These are phyloP conservation scores for Penicillium malachiteum DNA, from an alignment of 495 filamentous ascomycete species.

Conservation along the genomic window DNA sequence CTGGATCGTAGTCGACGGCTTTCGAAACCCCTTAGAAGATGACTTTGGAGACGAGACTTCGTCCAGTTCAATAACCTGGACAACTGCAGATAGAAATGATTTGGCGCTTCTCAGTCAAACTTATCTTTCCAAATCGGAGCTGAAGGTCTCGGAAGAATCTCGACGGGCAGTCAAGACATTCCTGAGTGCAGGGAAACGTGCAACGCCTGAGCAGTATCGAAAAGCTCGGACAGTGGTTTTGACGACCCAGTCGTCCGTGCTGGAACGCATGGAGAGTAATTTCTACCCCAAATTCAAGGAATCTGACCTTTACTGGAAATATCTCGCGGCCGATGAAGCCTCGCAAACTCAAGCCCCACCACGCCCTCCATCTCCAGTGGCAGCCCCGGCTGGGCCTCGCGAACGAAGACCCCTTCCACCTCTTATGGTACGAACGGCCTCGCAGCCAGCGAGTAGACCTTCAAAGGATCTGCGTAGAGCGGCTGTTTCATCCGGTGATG, in stretches of 20 bases:
- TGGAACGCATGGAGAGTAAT: slow-evolving; percentile 76
- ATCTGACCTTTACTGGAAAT: slow-evolving; percentile 94
- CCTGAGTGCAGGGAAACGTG: slow-evolving; percentile 69
- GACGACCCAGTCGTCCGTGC: slow-evolving; percentile 73
- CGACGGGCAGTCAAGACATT: slow-evolving; percentile 72
- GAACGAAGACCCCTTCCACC: slow-evolving; percentile 45
- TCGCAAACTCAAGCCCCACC: slow-evolving; percentile 43
- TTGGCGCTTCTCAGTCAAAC: slow-evolving; percentile 85
- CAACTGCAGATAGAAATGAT: slow-evolving; percentile 79
- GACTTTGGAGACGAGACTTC: slow-evolving; percentile 71
- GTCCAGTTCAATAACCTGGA: slow-evolving; percentile 69
- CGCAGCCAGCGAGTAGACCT: slow-evolving; percentile 33
- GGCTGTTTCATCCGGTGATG: slow-evolving; percentile 58
- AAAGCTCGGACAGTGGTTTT: slow-evolving; percentile 79
- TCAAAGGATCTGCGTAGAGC: slow-evolving; percentile 55
- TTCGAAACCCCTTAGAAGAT: slow-evolving; percentile 93
- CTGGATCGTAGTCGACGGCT: slow-evolving; percentile 96
- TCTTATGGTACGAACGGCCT: slow-evolving; percentile 39
- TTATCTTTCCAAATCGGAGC: slow-evolving; percentile 78
- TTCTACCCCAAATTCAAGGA: slow-evolving; percentile 85
- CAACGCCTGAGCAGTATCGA: slow-evolving; percentile 77
- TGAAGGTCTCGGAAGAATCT: slow-evolving; percentile 70
- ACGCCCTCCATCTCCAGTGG: slow-evolving; percentile 19
- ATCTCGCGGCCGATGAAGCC: slow-evolving; percentile 82
- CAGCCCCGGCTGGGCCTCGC: slow-evolving; percentile 26